A percentile compares a stretch with the other conserved stretches of the same genome.
Conservation (phyloP, 345 rosid genomes). For the Camelina hispida region DNA sequence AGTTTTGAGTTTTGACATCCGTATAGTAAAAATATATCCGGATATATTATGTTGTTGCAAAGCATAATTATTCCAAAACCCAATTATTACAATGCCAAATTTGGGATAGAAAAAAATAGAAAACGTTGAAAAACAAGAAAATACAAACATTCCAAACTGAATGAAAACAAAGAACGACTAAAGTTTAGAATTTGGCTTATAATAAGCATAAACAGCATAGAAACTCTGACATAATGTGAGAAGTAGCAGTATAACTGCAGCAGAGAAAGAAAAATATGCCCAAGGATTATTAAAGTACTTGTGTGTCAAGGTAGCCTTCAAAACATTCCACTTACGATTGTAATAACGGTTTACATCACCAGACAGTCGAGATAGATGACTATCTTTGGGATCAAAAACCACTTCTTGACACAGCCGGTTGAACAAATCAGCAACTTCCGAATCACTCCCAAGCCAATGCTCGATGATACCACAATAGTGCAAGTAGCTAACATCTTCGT, state of each 20-base stretch:
- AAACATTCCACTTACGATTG: conserved; percentile 69
- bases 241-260: conserved; percentile 59
- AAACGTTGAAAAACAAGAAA: neutral
- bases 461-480: conserved; percentile 69
- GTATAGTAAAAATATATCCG: no score
- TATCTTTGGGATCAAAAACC: conserved; percentile 64
- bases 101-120: neutral
- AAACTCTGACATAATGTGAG: conserved; percentile 75
- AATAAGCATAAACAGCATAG: conserved; percentile 68
- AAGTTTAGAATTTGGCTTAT: conserved; percentile 52
- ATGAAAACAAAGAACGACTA: neutral
- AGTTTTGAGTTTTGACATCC: no score
- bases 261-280: conserved; percentile 69
- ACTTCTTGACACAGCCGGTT: conserved; percentile 78
- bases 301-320: conserved; percentile 68
- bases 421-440: conserved; percentile 78
- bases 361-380: conserved; percentile 62
- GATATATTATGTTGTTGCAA: no score
- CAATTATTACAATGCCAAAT: neutral
- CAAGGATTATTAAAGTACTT: conserved; percentile 73
- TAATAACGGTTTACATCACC: conserved; percentile 61
- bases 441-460: conserved; percentile 84
- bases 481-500: conserved; percentile 66
- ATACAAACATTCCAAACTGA: neutral
- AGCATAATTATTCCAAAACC: no score